Base-by-base conservation (phyloP, 179 eudicot species). In the Spinacia oleracea region DNA sequence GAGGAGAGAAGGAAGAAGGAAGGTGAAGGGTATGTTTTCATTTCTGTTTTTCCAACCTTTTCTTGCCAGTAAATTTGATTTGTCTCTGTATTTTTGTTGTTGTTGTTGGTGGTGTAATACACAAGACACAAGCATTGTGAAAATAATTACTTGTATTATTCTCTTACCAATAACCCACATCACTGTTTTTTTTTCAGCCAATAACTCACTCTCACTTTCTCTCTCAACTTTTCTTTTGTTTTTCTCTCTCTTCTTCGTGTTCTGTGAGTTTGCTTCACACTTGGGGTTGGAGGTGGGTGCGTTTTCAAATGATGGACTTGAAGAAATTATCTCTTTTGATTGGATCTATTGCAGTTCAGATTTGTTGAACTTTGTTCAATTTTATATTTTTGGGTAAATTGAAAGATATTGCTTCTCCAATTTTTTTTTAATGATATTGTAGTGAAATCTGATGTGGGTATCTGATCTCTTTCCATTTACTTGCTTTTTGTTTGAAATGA, bases 11-110 rank as follows among this genome's bases (percentile, higher is more conserved):
- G 42, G 53, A 9, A 63, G 35, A 35, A 63, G 81, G 79, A 80
- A 78, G 88, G 84, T 78, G 73, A 79, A 75, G 63, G 77, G 86
- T 81, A 74, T 83, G 84, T 80, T 85, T 80, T 83, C 84, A 72
- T 83, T 83, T 83, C 86, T 42, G 82, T 85, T 81, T 83, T 78
- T 14, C 69, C 74, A 72, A 53, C 70, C 59, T 81, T 83, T 78
- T 14, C 69, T 77, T 76, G 62, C 70, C 59, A 48, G 72, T 83
- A 42, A 80, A 76, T 42, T 81, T 32, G 6, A 0, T 20, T 16
- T 6, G 2, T 21, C 1, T 56, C 4, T 9, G 10, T 59, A 18
- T 40, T 34, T 16, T 65, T 32, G 15, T 38, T 20, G 14, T n/a
- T 40, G 42, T n/a, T 68, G 12, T 23, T 20, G 20, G 4, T 1